phyloP scores from a whole-genome alignment of 1,139 yeast genomes.

The Candida sp. region DNA sequence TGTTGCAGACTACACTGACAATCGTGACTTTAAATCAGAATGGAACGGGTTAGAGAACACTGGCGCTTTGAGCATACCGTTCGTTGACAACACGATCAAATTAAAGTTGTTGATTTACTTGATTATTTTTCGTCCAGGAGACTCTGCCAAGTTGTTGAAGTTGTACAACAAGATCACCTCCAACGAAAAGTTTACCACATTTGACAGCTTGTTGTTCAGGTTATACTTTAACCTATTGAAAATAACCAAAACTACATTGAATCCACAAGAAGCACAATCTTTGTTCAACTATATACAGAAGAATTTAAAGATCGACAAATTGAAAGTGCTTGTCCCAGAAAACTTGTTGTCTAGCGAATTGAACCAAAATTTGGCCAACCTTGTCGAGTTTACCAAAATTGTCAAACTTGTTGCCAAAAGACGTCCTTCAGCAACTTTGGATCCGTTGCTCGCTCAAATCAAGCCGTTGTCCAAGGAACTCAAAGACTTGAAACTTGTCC shows the following conservation, averaged over 20 bases:
- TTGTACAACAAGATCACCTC: slow-evolving; percentile 29
- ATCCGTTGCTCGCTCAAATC: slow-evolving; percentile 11
- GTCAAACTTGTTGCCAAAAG: slow-evolving; percentile 15
- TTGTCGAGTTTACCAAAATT: slow-evolving; percentile 32
- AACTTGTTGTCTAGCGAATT: slow-evolving; percentile 23
- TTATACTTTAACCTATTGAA: slow-evolving; percentile 29
- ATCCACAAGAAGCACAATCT: slow-evolving; percentile 30
- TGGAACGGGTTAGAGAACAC: slow-evolving; percentile 46
- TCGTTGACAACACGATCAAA: slow-evolving; percentile 14
- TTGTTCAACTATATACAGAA: slow-evolving; percentile 32
- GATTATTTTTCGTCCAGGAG: slow-evolving; percentile 21
- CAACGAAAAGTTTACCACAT: slow-evolving; percentile 16
- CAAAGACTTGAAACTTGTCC: slow-evolving; percentile 15
- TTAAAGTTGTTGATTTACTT: slow-evolving; percentile 31
- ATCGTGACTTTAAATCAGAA: slow-evolving; percentile 50
- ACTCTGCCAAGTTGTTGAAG: slow-evolving; percentile 21
- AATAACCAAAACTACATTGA: slow-evolving; percentile 23
- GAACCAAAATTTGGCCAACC: slow-evolving; percentile 23
- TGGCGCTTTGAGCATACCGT: slow-evolving; percentile 17
- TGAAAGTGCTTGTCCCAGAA: slow-evolving; percentile 16
- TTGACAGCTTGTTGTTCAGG: slow-evolving; percentile 28
- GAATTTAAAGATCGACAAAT: slow-evolving; percentile 32
- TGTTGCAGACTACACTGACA: slow-evolving; percentile 34
- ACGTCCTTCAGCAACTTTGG: slow-evolving; percentile 5
- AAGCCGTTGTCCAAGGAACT: slow-evolving; percentile 17